Base-by-base conservation (phyloP, 202 grass and related monocot genomes). In the Panicum virgatum region DNA sequence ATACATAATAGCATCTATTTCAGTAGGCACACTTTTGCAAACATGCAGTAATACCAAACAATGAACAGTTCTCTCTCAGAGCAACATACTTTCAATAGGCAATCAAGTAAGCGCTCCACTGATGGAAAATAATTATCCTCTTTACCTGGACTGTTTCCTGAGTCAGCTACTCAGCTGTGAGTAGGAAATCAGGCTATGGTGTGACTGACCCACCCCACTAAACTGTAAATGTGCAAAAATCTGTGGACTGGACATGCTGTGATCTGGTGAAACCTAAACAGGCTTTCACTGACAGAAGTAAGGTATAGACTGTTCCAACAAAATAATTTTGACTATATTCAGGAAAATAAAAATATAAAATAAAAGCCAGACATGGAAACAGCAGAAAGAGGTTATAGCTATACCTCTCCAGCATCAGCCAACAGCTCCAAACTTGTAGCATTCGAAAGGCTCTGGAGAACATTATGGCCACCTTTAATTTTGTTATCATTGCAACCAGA, bases 401-500 rank as follows among this genome's bases (percentile, higher is more conserved):
- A 30, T 50, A 71, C 68, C 68, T 71, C 44, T 71, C 44, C 68
- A 18, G 42, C 13, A 47, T 16, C 7, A 47, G 42, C 66, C 15
- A 69, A 69, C 14, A 69, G 42, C 42, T 71, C 68, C 43, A 71
- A 50, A 50, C 45, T 50, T 32, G 15, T 50, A 32, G 68, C 44
- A 71, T 71, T 71, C 0, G 26, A 71, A 47, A 71, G 46, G 45
- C 27, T 71, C 45, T 48, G 44, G 50, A 71, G 26, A 50, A 71
- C 9, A 71, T 71, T 71, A 71, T 6, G 5, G 25, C 68, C 68
- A 2, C 68, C 68, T 50, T 19, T 12, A 71, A 32, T 71, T 71
- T 50, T 71, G 8, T 6, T 50, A 5, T 32, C 15, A 19, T 20
- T 50, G 23, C 68, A 30, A 32, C 45, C 44, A 50, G 26, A 50